Evolutionary conservation across 139 green algal genomes (phyloP), one percentile per base, ranked within the genome.

Genomic region (Nannochloris sp.): DNA sequence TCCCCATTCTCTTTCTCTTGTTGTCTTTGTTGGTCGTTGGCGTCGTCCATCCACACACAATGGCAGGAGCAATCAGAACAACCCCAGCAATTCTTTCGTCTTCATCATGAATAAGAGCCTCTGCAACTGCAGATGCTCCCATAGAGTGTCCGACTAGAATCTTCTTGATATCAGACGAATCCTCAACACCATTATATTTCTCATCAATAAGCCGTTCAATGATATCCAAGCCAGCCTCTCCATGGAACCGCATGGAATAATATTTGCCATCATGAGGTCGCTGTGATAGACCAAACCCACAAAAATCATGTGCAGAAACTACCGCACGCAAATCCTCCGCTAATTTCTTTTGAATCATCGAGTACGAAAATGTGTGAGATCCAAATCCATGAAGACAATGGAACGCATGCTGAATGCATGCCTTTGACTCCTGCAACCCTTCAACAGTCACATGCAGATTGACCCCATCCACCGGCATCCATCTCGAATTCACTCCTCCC

Each of bases 331-430:
- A 50, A 13, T 57, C 31, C 3, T 61, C 59, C 5, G 82, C 76
- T 56, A 90, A 45, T 36, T 48, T 56, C 17, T 75, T 59, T 64
- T 85, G 70, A 11, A 88, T 78, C 23, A 73, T 79, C 17, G 56
- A 64, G 68, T 71, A 94, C 20, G 63, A 82, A 56, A 71, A 88
- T n/a, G 77, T 73, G 67, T 86, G 89, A 25, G 84, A 81, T 10
- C 88, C 88, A 72, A 95, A 95, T n/a, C 88, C 88, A 65, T 95
- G 88, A 55, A 87, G 83, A 72, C 77, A 89, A 61, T 88, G 82
- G n/a, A 87, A 26, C 3, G 45, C 2, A 5, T 5, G n/a, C 1
- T 9, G 5, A 56, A 23, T 45, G 6, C 33, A 14, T 14, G 50
- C 36, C 20, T 68, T 26, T 23, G 28, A 46, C 14, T 23, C 26